These are phyloP conservation scores for Balansia obtecta DNA, from an alignment of 2,329 filamentous ascomycete genomes.

Conservation along the genomic window DNA sequence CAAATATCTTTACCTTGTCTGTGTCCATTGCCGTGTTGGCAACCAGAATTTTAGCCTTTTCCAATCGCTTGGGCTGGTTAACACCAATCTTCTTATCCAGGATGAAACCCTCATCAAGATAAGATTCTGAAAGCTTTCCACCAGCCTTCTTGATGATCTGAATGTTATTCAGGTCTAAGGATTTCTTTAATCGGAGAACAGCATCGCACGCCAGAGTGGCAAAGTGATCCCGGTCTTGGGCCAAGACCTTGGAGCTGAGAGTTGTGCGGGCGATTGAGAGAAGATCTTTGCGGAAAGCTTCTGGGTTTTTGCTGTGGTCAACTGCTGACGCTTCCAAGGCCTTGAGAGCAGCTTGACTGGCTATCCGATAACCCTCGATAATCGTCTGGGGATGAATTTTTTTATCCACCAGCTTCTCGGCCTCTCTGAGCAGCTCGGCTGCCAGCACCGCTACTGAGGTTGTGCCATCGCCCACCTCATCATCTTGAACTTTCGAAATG, in stretches of 20 bases:
- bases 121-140: constrained; percentile 93
- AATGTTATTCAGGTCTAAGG: constrained; percentile 90
- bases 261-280: constrained; percentile 87
- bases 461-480: constrained; percentile 95
- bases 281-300: constrained; percentile 81
- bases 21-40: constrained; percentile 99
- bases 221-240: constrained; percentile 89
- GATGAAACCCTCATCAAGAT: constrained; percentile 96
- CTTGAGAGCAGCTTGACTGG: constrained; percentile 73
- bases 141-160: constrained; percentile 99
- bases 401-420: constrained; percentile 92
- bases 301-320: constrained; percentile 74
- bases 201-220: constrained; percentile 82
- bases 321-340: constrained; percentile 76
- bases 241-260: constrained; percentile 90
- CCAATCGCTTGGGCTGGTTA: constrained; percentile 92
- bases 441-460: constrained; percentile 95
- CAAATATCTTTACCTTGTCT: constrained; percentile 99
- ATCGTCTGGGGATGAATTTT: constrained; percentile 99
- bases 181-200: constrained; percentile 77
- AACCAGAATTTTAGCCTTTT: constrained; percentile 96
- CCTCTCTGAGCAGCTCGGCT: constrained; percentile 88
- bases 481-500: constrained; percentile 98
- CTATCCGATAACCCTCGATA: constrained; percentile 98
- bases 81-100: constrained; percentile 98